These are phyloP conservation scores for Aspergillus flavus DNA, from an alignment of 2,329 filamentous ascomycete species.

Conservation along the genomic window DNA sequence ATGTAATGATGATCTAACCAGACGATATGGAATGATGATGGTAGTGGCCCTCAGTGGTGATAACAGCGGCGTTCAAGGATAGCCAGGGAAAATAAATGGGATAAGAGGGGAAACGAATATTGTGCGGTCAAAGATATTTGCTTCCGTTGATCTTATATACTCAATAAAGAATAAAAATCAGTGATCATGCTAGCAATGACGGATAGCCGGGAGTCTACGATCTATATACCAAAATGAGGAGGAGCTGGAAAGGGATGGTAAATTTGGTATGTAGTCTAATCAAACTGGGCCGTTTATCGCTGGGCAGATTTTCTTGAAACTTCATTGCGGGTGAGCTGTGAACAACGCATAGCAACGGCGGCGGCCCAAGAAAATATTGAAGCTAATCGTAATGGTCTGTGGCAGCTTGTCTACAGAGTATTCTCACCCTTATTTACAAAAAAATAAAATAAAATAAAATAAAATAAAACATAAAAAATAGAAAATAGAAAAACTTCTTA, in stretches of 20 bases:
- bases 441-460: background rate
- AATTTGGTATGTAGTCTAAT: conserved; percentile 20
- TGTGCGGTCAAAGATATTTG: background rate
- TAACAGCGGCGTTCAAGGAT: conserved; percentile 12
- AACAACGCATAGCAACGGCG: conserved; percentile 18
- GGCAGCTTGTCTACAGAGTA: background rate
- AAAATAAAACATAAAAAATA: too few species aligned
- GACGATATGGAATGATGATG: conserved; percentile 12
- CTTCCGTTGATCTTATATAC: background rate
- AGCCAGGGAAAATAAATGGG: background rate
- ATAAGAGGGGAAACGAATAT: background rate
- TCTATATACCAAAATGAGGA: conserved; percentile 23
- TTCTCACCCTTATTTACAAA: background rate
- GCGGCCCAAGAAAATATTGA: conserved; percentile 20
- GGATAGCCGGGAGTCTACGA: conserved; percentile 13
- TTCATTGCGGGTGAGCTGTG: conserved; percentile 12
- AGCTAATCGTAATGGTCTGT: background rate
- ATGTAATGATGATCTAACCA: conserved; percentile 25
- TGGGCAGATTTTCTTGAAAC: conserved; percentile 16
- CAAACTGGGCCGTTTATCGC: conserved; percentile 20
- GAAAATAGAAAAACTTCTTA: too few species aligned
- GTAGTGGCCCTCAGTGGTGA: conserved; percentile 11
- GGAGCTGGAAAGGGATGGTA: conserved; percentile 21
- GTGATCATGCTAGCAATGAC: conserved; percentile 5
- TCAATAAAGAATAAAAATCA: background rate